Conservation (phyloP, 2,329 filamentous ascomycete species). For the Colletotrichum cereale region DNA sequence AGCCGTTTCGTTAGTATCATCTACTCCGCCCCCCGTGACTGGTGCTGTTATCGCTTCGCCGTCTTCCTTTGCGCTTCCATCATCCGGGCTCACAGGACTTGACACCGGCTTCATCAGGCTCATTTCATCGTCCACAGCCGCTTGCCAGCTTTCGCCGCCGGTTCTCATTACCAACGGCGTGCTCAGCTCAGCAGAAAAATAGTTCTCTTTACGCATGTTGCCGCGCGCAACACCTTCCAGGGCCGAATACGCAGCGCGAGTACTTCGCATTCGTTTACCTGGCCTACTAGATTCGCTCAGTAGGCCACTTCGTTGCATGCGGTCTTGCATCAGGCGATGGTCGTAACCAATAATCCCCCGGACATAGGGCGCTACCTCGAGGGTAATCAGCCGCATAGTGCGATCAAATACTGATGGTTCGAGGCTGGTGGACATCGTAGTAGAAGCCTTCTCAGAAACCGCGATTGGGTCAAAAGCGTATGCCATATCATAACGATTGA, state of each 20-base stretch:
- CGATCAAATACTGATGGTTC: slow-evolving; percentile 84
- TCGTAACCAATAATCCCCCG: slow-evolving; percentile 87
- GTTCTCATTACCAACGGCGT: slow-evolving; percentile 75
- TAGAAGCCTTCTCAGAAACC: slow-evolving; percentile 57
- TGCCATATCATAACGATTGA: slow-evolving; percentile 66
- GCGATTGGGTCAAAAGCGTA: slow-evolving; percentile 73
- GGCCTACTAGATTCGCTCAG: slow-evolving; percentile 68
- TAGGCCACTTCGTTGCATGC: slow-evolving; percentile 69
- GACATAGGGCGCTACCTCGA: slow-evolving; percentile 92
- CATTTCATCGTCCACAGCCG: slow-evolving; percentile 40
- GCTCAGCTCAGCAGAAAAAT: slow-evolving; percentile 75
- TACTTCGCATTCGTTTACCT: slow-evolving; percentile 72
- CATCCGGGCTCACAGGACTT: not conserved
- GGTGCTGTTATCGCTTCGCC: not conserved
- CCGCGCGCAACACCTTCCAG: slow-evolving; percentile 79
- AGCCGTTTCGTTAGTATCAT: slow-evolving; percentile 25
- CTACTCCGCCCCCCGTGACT: slow-evolving; percentile 34
- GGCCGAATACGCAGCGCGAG: slow-evolving; percentile 80
- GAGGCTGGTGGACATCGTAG: slow-evolving; percentile 57
- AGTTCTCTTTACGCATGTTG: slow-evolving; percentile 76
- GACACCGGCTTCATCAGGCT: slow-evolving; percentile 11
- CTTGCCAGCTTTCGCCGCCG: slow-evolving; percentile 59
- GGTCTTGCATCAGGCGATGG: slow-evolving; percentile 75
- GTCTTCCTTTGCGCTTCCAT: not conserved
- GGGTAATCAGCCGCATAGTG: slow-evolving; percentile 71